Base-by-base conservation (phyloP, 306 rosid species). In the Trifolium repens region DNA sequence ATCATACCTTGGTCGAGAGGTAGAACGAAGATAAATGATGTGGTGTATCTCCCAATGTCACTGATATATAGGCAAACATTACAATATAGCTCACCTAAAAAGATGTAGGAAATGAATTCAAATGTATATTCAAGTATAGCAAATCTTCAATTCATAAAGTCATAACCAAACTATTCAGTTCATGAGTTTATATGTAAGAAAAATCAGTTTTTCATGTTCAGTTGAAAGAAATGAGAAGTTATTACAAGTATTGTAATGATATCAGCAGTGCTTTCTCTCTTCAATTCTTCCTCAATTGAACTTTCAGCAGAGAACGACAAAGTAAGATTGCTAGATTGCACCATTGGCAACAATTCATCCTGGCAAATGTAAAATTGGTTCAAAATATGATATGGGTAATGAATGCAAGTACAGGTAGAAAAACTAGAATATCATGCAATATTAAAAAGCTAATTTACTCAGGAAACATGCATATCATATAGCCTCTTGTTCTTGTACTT, bases 181-280 rank as follows among this genome's bases (percentile, higher is more conserved):
- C 24, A 35, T 35, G 60, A 58, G 68, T 64, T 66, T 46, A 53
- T 39, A 72, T 27, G 46, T 19, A 39, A 35, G 69, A 37, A n/a
- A 73, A 62, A 46, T 75, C 68, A 67, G 60, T 17, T 76, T 40
- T 63, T 27, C 63, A 19, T 69, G 79, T 70, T 15, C 8, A 39
- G 37, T 60, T 32, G 34, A 58, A 39, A 52, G 49, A 74, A 79
- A 55, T 42, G 19, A 70, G 72, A 77, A 42, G 71, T 75, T 71
- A 93, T 81, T 89, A 93, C 97, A 1, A 88, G 83, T 83, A 94
- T 90, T 71, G 98, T 94, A 72, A 94, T 70, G 70, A 91, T 88
- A 85, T 94, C 98, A 69, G 98, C 98, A 5, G 97, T 88, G 85
- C 98, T 94, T 81, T 94, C 98, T 82, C 98, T 90, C 87, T 94